Evolutionary conservation across 805 yeast species (phyloP).

Genomic region (Yarrowia alimentaria): DNA sequence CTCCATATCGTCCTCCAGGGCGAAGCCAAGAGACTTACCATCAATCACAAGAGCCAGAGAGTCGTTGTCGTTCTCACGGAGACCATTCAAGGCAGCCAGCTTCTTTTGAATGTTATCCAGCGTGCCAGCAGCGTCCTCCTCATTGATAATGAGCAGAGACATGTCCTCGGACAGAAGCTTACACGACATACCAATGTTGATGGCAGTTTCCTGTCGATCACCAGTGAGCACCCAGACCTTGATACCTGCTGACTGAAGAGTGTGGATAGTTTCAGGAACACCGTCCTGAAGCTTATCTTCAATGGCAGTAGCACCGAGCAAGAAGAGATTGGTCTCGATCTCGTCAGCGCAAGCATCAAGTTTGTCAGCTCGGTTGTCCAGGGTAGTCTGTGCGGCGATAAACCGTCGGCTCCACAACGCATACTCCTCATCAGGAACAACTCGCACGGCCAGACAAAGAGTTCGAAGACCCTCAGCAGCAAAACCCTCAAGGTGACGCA

Average conservation of each 20-base stretch:
- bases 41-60: constrained; percentile 89
- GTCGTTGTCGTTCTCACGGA: constrained; percentile 51
- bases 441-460: constrained; percentile 83
- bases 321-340: constrained; percentile 73
- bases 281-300: constrained; percentile 98
- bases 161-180: constrained; percentile 90
- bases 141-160: constrained; percentile 88
- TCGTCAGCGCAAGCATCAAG: constrained; percentile 86
- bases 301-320: constrained; percentile 96
- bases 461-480: constrained; percentile 96
- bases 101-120: constrained; percentile 69
- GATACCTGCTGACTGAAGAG: constrained; percentile 94
- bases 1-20: constrained; percentile 77
- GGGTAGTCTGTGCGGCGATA: constrained; percentile 76
- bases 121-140: constrained; percentile 77
- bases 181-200: constrained; percentile 98
- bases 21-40: constrained; percentile 86
- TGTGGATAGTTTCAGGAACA: constrained; percentile 95
- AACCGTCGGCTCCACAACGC: constrained; percentile 62
- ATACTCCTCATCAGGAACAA: constrained; percentile 77
- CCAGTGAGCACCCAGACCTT: constrained; percentile 98
- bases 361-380: constrained; percentile 69
- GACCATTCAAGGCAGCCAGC: constrained; percentile 63
- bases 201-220: constrained; percentile 97
- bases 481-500: constrained; percentile 88